Percentiles rank a stretch among this genome's conserved stretches.
Evolutionary conservation across 306 rosid genomes (phyloP).

Genomic region (Gastrolobium bilobum): DNA sequence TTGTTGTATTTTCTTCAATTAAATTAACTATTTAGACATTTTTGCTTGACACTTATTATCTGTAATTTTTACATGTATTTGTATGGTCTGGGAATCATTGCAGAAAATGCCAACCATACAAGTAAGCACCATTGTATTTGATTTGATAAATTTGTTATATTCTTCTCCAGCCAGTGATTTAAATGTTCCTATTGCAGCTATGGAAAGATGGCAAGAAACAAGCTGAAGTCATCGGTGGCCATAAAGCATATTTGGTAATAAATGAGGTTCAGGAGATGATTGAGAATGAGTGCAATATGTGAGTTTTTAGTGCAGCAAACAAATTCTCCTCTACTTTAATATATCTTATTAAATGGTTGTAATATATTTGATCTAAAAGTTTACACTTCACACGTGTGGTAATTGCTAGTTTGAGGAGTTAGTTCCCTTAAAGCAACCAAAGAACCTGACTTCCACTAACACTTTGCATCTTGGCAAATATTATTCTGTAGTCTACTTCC

Average conservation of each 20-base stretch:
- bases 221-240: slow-evolving; percentile 84
- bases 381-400: too few relatives aligned
- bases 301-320: slow-evolving; percentile 33
- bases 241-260: slow-evolving; percentile 74
- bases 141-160: slow-evolving; percentile 19
- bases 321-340: background rate
- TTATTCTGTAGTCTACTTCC: too few relatives aligned
- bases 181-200: slow-evolving; percentile 62
- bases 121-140: slow-evolving; percentile 58
- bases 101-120: slow-evolving; percentile 98
- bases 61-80: slow-evolving; percentile 49
- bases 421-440: too few relatives aligned
- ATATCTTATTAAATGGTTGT: slow-evolving; percentile 1
- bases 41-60: slow-evolving; percentile 19
- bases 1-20: slow-evolving; percentile 45
- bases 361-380: too few relatives aligned
- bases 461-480: too few relatives aligned
- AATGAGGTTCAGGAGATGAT: slow-evolving; percentile 82
- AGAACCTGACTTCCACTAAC: too few relatives aligned
- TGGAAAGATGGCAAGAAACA: slow-evolving; percentile 83
- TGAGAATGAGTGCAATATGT: slow-evolving; percentile 57
- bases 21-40: slow-evolving; percentile 21
- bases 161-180: slow-evolving; percentile 15
- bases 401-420: too few relatives aligned
- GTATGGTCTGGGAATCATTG: slow-evolving; percentile 46